Evolutionary conservation across 768 basidiomycete species (phyloP), one percentile per base, ranked within the genome.

Genomic region (Pisolithus tinctorius): DNA sequence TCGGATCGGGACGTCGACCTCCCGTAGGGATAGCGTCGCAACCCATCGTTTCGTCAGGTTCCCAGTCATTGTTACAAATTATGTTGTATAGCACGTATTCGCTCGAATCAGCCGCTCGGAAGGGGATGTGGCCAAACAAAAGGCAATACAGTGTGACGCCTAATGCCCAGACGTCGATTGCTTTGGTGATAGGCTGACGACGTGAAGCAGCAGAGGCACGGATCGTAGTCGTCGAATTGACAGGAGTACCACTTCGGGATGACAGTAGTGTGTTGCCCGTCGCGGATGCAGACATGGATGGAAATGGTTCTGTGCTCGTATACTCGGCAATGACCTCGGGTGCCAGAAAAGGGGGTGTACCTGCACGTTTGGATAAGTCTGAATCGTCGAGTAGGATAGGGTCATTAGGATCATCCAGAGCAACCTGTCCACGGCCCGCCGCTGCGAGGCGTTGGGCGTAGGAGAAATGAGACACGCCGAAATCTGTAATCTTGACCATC

Each of bases 131-230:
- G 9, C 93, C 96, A 57, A 95, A 97, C 2, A 98, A 77, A 43
- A 98, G 79, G 63, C 93, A 95, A 69, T 92, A 98, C 4, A 97
- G 74, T 2, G 96, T 99, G 29, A 97, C 88, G 23, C 96, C 96
- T 2, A 99, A 78, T 0, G 96, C 95, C 96, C 96, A 99, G 31
- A 99, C 81, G 62, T 99, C 96, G 63, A 98, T 95, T 4, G 92
- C 84, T 65, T 93, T 92, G 38, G 92, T 92, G 47, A 96, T 86
- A 3, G 79, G 76, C 5, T 77, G 81, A 52, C 60, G 72, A 48
- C 55, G 64, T 5, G 51, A 56, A 25, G 57, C 29, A 47, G 55
- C 55, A 20, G 57, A 57, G n/a, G 59, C 62, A 47, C 63, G 68
- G 30, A 62, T 60, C 26, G 65, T 64, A 43, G 60, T 61, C 29